Percentiles rank a stretch among this genome's conserved stretches.
These are phyloP conservation scores for Scheffersomyces cryptocercus DNA, from an alignment of 1,139 yeast species.

Conservation along the genomic window DNA sequence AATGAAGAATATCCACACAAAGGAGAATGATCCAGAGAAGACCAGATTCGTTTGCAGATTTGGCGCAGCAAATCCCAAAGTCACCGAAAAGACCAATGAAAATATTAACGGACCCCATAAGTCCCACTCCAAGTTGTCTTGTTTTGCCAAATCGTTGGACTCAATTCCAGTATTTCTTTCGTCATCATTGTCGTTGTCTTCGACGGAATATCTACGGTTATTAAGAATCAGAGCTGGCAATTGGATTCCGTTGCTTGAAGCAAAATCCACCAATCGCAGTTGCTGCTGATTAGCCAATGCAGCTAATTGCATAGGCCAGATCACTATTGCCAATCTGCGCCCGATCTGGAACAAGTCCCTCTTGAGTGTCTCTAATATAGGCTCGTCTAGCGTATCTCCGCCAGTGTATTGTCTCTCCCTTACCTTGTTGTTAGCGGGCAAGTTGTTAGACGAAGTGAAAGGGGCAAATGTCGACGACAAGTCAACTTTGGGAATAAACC, in stretches of 20 bases:
- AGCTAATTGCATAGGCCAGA: constrained; percentile 66
- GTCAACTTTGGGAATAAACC: constrained; percentile 41
- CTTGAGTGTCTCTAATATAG: constrained; percentile 65
- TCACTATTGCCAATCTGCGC: constrained; percentile 60
- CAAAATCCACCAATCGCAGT: constrained; percentile 41
- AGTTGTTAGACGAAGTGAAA: constrained; percentile 24
- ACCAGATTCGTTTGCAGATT: constrained; percentile 41
- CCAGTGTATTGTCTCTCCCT: constrained; percentile 77
- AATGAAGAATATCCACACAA: constrained; percentile 59
- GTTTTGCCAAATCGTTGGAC: constrained; percentile 13
- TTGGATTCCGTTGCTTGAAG: constrained; percentile 45
- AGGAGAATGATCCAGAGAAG: constrained; percentile 51
- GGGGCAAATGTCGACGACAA: constrained; percentile 42
- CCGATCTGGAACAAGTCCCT: constrained; percentile 72
- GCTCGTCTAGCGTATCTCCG: constrained; percentile 85
- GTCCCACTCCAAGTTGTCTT: constrained; percentile 70
- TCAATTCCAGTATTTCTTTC: constrained; percentile 15
- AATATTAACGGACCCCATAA: constrained; percentile 87
- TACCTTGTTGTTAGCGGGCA: constrained; percentile 53
- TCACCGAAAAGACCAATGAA: constrained; percentile 62
- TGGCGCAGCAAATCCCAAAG: constrained; percentile 48
- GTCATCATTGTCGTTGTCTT: constrained; percentile 31
- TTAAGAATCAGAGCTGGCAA: constrained; percentile 40
- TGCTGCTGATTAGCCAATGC: constrained; percentile 48
- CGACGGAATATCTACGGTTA: constrained; percentile 31